phyloP scores from a whole-genome alignment of 371 early-diverging fungal genomes.

The Mucor indicus region DNA sequence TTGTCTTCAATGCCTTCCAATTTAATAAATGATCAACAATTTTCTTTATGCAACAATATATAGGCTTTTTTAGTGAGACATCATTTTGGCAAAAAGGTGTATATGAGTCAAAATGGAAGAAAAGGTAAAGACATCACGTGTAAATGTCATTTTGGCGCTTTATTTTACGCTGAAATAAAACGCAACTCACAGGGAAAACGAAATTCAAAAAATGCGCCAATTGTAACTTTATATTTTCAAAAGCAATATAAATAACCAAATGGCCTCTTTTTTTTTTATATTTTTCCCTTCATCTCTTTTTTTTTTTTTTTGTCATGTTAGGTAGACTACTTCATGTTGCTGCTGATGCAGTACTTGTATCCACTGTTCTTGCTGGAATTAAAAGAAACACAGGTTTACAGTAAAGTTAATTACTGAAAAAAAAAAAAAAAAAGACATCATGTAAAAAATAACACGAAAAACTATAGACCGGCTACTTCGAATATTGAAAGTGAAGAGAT shows the following conservation, averaged over 20 bases:
- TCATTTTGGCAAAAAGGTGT: no score
- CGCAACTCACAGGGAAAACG: no score
- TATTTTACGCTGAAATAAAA: no score
- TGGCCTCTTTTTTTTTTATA: neutral
- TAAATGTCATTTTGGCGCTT: no score
- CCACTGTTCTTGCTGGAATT: constrained; percentile 75
- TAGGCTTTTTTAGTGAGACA: no score
- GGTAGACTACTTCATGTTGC: constrained; percentile 64
- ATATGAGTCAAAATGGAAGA: no score
- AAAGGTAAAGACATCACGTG: no score
- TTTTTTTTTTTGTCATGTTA: constrained; percentile 34
- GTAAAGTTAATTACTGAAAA: constrained; percentile 30
- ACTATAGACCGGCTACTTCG: constrained; percentile 46
- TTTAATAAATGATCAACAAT: no score
- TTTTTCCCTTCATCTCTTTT: neutral
- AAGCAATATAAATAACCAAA: neutral
- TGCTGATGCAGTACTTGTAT: constrained; percentile 70
- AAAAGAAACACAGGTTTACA: constrained; percentile 67
- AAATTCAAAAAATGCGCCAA: no score
- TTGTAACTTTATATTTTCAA: neutral
- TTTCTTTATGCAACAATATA: no score
- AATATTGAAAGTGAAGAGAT: constrained; percentile 60
- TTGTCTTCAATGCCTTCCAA: no score
- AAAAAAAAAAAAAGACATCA: neutral
- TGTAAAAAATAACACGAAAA: neutral